A percentile compares a stretch with the other conserved stretches of the same genome.
Conservation (phyloP, 345 rosid species). For the Rhodamnia argentea region DNA sequence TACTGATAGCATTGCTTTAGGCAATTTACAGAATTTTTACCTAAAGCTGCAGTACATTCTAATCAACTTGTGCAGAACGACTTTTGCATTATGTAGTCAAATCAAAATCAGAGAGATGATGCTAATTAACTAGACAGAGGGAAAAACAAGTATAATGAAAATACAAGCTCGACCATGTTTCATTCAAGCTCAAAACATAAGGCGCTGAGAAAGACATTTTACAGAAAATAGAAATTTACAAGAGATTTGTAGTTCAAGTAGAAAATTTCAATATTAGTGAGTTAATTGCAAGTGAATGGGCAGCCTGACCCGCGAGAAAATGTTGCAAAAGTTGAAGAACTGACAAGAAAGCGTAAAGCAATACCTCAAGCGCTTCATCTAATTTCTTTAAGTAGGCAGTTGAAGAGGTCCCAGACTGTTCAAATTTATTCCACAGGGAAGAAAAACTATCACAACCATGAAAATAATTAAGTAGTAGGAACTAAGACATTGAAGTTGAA, state of each 20-base stretch:
- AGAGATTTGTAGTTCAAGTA: not conserved
- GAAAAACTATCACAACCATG: not conserved
- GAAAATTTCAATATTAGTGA: not conserved
- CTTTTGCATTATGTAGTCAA: not conserved
- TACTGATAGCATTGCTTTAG: not conserved
- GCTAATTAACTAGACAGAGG: not conserved
- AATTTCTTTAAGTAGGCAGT: constrained; percentile 58
- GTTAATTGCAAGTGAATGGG: not conserved
- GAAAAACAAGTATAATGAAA: not conserved
- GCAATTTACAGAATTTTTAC: not conserved
- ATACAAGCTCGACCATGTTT: not conserved
- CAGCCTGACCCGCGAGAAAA: not conserved
- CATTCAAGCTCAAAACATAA: not conserved
- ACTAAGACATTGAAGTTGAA: not conserved
- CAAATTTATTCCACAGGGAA: not conserved
- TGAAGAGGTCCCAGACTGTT: constrained; percentile 74
- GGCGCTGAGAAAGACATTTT: not conserved
- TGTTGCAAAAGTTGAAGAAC: not conserved
- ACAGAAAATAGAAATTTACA: not conserved
- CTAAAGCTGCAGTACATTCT: not conserved
- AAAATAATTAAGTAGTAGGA: not conserved
- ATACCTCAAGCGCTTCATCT: constrained; percentile 86
- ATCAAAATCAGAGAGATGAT: not conserved
- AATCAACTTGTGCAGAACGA: not conserved
- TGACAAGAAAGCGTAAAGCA: not conserved